Base-by-base conservation (phyloP, 2,329 filamentous ascomycete species). In the Basipetospora sp. region DNA sequence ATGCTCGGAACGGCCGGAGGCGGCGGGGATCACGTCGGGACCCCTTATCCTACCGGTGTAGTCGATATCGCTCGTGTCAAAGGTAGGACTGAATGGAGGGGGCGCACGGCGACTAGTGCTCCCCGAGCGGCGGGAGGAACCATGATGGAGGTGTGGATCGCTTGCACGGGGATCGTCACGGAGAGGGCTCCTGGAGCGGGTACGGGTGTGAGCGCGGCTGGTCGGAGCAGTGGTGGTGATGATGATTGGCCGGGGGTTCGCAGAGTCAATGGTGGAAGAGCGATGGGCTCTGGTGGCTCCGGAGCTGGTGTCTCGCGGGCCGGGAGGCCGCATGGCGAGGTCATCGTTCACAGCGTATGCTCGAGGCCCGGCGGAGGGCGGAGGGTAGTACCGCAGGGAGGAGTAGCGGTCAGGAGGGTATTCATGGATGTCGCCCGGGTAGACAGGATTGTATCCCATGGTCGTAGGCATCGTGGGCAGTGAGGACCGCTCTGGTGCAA, bases 341-440 rank as follows among this genome's bases (percentile, higher is more conserved):
- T 77, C 71, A 34, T 69, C 64, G 40, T 62, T 63, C 38, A 73
- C 62, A 37, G 69, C 67, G 47, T 76, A 77, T 9, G 69, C 58
- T 17, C 47, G 38, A 9, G 44, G 40, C 10, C 30, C 35, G n/a
- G 42, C 30, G 6, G 43, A 34, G n/a, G 40, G 19, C 11, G 45
- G 40, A 26, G 43, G 41, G 10, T 44, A 38, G 28, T 41, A n/a
- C n/a, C n/a, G n/a, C n/a, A n/a, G n/a, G n/a, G n/a, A n/a, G n/a
- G n/a, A n/a, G n/a, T n/a, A n/a, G n/a, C n/a, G n/a, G n/a, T n/a
- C n/a, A n/a, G n/a, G n/a, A 14, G 69, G 68, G 49, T 71, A 56
- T 44, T 65, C 62, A 44, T 75, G 69, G 41, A 70, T 58, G 47
- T 75, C 71, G 37, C 66, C 64, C 41, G 59, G 58, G 44, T 71